phyloP scores from a whole-genome alignment of 208 protist species.

The Crithidia sp. region DNA sequence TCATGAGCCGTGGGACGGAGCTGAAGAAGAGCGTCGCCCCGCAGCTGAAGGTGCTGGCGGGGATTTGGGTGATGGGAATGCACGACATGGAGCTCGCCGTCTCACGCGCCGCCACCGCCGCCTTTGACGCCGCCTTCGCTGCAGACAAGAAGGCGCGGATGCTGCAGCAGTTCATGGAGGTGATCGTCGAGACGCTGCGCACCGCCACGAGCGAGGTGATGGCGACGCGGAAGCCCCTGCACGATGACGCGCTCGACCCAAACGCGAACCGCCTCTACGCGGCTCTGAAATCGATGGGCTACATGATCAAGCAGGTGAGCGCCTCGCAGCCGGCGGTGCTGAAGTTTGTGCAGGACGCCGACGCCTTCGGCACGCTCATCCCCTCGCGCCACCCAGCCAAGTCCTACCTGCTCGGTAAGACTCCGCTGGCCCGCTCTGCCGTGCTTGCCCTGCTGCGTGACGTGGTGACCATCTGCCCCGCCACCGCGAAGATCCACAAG shows the following conservation, averaged over 20 bases:
- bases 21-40: slow-evolving; percentile 50
- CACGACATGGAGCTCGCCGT: slow-evolving; percentile 79
- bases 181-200: slow-evolving; percentile 49
- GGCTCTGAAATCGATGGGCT: slow-evolving; percentile 71
- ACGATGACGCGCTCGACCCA: slow-evolving; percentile 72
- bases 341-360: slow-evolving; percentile 60
- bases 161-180: slow-evolving; percentile 64
- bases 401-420: slow-evolving; percentile 53
- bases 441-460: slow-evolving; percentile 80
- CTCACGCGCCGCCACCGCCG: slow-evolving; percentile 47
- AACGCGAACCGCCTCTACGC: slow-evolving; percentile 72
- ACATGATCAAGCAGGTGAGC: slow-evolving; percentile 81
- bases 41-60: slow-evolving; percentile 56
- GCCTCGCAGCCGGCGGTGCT: slow-evolving; percentile 58
- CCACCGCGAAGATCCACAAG: slow-evolving; percentile 58
- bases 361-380: slow-evolving; percentile 46
- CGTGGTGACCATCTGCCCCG: slow-evolving; percentile 66
- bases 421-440: slow-evolving; percentile 73
- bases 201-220: slow-evolving; percentile 49
- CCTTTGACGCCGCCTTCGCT: slow-evolving; percentile 69
- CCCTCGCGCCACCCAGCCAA: slow-evolving; percentile 35
- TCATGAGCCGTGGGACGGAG: slow-evolving; percentile 44
- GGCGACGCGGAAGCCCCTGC: slow-evolving; percentile 48
- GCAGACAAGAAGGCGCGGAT: slow-evolving; percentile 63
- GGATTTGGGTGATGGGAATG: slow-evolving; percentile 82